Evolutionary conservation across 2,329 filamentous ascomycete species (phyloP).

Genomic region (Metarhizium brunneum): DNA sequence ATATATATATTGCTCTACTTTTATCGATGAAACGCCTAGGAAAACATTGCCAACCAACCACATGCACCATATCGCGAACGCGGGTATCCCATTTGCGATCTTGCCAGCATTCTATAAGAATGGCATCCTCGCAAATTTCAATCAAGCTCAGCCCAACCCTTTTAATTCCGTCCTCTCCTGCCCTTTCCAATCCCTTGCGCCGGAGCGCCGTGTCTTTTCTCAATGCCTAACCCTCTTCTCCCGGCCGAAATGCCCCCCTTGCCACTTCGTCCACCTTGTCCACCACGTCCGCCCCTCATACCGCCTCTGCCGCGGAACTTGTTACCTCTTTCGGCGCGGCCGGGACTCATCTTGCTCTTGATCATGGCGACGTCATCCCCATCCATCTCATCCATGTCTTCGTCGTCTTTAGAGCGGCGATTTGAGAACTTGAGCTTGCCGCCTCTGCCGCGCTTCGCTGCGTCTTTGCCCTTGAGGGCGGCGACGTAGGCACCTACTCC

Average conservation of each 20-base stretch:
- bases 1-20: background rate
- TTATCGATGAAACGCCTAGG: background rate
- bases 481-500: constrained; percentile 62
- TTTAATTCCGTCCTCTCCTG: constrained; percentile 13
- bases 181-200: constrained; percentile 33
- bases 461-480: constrained; percentile 59
- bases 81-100: background rate
- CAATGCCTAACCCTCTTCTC: constrained; percentile 40
- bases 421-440: constrained; percentile 67
- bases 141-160: background rate
- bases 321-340: constrained; percentile 19
- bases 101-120: background rate
- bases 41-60: background rate
- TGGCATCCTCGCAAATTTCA: background rate
- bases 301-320: constrained; percentile 21
- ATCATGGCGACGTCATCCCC: constrained; percentile 42
- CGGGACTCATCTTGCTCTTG: constrained; percentile 38
- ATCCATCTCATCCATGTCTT: constrained; percentile 44
- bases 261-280: constrained; percentile 32
- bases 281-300: constrained; percentile 21
- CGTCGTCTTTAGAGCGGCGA: constrained; percentile 38
- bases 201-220: constrained; percentile 34
- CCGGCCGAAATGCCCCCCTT: constrained; percentile 37
- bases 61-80: background rate
- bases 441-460: constrained; percentile 52